phyloP scores from a whole-genome alignment of 192 early-diverging fungal species.

The Spinellus fusiger region DNA sequence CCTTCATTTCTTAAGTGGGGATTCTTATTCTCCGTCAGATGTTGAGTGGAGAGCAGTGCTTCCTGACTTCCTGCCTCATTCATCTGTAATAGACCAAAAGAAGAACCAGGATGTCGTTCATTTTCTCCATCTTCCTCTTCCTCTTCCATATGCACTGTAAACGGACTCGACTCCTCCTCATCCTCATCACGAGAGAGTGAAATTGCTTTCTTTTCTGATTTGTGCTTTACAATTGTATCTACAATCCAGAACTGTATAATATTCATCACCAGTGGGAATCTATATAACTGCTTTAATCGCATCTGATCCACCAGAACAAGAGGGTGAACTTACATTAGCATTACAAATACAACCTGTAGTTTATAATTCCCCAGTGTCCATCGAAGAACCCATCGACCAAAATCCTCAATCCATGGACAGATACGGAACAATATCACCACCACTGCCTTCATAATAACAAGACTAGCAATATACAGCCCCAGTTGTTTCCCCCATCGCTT shows the following conservation, averaged over 20 bases:
- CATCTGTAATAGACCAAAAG: background rate
- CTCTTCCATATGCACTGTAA: background rate
- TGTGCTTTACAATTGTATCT: constrained; percentile 62
- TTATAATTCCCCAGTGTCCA: constrained; percentile 55
- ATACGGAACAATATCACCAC: constrained; percentile 56
- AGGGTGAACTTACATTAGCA: constrained; percentile 47
- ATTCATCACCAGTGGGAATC: constrained; percentile 76
- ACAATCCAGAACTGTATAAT: constrained; percentile 72
- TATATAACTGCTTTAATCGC: background rate
- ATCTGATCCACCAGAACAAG: background rate
- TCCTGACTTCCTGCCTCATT: background rate
- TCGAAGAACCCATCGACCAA: constrained; percentile 61
- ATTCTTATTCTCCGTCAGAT: background rate
- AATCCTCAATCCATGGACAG: constrained; percentile 58
- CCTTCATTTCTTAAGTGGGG: too few relatives aligned
- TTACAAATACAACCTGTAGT: constrained; percentile 70
- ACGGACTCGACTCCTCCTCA: too few relatives aligned
- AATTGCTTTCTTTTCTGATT: background rate
- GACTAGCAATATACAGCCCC: constrained; percentile 51
- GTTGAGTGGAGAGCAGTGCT: background rate
- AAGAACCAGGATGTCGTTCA: background rate
- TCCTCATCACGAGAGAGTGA: constrained; percentile 2
- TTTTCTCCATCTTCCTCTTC: background rate
- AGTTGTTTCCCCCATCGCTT: constrained; percentile 62
- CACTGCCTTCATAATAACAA: constrained; percentile 65